Evolutionary conservation across 345 rosid species (phyloP), one percentile per base, ranked within the genome.

Genomic region (Populus euphratica): DNA sequence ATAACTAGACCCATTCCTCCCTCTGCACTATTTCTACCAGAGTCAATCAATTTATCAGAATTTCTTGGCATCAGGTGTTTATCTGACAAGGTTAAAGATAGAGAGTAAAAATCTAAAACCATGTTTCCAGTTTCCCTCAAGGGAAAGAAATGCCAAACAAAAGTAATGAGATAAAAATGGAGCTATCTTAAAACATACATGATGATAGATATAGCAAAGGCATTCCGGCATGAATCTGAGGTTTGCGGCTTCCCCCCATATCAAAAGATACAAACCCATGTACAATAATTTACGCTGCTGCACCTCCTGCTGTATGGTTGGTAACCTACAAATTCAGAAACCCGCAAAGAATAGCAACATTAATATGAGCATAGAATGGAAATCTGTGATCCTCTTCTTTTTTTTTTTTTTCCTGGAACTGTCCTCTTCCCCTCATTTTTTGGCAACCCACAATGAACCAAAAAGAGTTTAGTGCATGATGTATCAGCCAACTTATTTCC

Each of bases 171-270:
- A 62, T 59, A 64, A 27, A 73, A 23, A 74, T 62, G 70, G 64
- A 35, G 16, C 33, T 38, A 69, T 63, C 41, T 67, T 23, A n/a
- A 78, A 65, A 81, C 94, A 74, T 93, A 96, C 99, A 87, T 94
- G 98, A 85, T 96, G 99, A 84, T 96, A 94, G 77, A 96, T 94
- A 81, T 94, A 96, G 88, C 98, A 96, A 76, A 96, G 90, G 85
- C 99, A 96, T 86, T 96, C 99, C 12, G 99, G 99, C 98, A 96
- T 94, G 87, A 92, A 96, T 87, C 98, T 89, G 86, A 94, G 86
- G 86, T 96, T 96, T 12, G 99, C 98, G 78, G 99, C 97, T 86
- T 96, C 99, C 67, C 99, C 99, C 99, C 99, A 96, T 72, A 96
- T 96, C 76, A 96, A 87, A 83, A 96, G 98, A 88, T 91, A 96